Evolutionary conservation across 2,329 filamentous ascomycete species (phyloP), one percentile per base, ranked within the genome.

Genomic region (Botrytis fragariae): DNA sequence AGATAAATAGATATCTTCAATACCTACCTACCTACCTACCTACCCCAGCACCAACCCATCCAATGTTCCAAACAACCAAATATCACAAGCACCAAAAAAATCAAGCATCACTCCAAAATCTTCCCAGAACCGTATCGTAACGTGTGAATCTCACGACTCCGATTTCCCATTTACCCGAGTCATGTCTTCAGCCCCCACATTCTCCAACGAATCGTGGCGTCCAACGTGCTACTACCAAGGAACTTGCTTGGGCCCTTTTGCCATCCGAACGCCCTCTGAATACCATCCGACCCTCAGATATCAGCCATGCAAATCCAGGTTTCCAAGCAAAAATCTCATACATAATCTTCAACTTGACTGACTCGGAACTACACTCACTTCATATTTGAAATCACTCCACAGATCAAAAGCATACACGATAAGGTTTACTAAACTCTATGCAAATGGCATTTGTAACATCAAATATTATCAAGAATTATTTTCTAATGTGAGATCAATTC

Each of bases 401-500:
- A n/a, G 35, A 59, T 57, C 62, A 35, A 45, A 42, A 64, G 18
- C 25, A 25, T 42, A 25, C 48, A 57, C n/a, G 29, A 42, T 32
- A 20, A 69, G 39, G 18, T 37, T 57, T 51, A 44, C 35, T 51
- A 69, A 29, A 32, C 6, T 69, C 7, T 42, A 29, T 67, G 35
- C 51, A 51, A 69, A 42, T 37, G 37, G n/a, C 37, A 16, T 37
- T 20, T 57, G 54, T 45, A 70, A 54, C 32, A 54, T 51, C 44
- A 71, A 39, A 48, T 71, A 65, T 71, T 64, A 72, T 44, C 70
- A 67, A 72, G 68, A 59, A 72, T 69, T 57, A 72, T 78, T 79
- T 80, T 79, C 78, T 80, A 81, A 80, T 79, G 78, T 79, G 77
- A 80, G 79, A 80, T 81, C 79, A 77, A 81, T 81, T 81, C 77